Percentiles rank a stretch among this genome's conserved stretches.
These are phyloP conservation scores for Begonia loranthoides DNA, from an alignment of 306 rosid genomes.

Conservation along the genomic window DNA sequence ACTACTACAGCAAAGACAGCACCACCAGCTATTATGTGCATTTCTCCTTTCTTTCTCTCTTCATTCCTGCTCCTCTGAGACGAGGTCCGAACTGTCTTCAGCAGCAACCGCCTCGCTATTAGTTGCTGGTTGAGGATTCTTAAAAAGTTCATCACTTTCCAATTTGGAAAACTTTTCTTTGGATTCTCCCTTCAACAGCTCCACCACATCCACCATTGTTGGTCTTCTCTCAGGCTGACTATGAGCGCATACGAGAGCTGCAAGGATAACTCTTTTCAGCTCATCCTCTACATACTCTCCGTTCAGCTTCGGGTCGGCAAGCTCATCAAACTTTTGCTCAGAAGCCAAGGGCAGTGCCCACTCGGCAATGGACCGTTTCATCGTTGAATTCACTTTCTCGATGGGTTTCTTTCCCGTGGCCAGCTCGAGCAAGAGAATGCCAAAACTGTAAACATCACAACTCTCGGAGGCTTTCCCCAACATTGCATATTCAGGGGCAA, in stretches of 20 bases:
- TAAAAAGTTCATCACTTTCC: constrained; percentile 58
- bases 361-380: constrained; percentile 55
- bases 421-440: constrained; percentile 89
- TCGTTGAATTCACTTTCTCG: constrained; percentile 32
- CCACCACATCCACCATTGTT: constrained; percentile 64
- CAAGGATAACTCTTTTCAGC: constrained; percentile 61
- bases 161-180: constrained; percentile 47
- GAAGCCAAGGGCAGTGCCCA: constrained; percentile 88
- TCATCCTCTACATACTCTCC: constrained; percentile 68
- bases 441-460: constrained; percentile 89
- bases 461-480: constrained; percentile 82
- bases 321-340: constrained; percentile 43
- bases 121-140: constrained; percentile 20
- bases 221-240: constrained; percentile 68
- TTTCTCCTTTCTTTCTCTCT: constrained; percentile 22
- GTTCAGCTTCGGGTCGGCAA: constrained; percentile 72
- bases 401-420: constrained; percentile 79
- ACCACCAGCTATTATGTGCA: constrained; percentile 10
- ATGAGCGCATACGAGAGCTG: constrained; percentile 58
- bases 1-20: neutral
- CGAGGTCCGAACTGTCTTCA: constrained; percentile 63
- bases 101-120: constrained; percentile 26
- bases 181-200: constrained; percentile 63
- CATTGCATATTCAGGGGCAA: constrained; percentile 95
- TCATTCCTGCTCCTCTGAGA: constrained; percentile 51